Evolutionary conservation across 169 alveolate genomes (phyloP).

Genomic region (Babesia divergens): DNA sequence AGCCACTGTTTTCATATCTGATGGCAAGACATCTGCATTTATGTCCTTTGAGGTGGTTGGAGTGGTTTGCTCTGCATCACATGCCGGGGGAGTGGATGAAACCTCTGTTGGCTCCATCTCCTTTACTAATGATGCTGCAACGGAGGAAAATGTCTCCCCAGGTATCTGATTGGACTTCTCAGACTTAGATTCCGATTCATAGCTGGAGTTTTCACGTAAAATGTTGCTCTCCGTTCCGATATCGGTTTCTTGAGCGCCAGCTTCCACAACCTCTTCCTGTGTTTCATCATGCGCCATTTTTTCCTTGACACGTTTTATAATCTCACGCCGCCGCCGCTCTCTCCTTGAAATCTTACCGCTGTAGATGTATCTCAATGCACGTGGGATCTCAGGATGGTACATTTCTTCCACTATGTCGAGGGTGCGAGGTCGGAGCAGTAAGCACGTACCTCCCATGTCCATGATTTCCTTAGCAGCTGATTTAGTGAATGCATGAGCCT

Average conservation of each 20-base stretch:
- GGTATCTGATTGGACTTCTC: no score
- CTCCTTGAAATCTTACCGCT: slow-evolving; percentile 72
- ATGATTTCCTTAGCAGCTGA: slow-evolving; percentile 74
- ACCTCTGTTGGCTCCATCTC: no score
- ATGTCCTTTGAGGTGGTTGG: no score
- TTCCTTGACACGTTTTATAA: slow-evolving; percentile 19
- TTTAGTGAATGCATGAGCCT: slow-evolving; percentile 75
- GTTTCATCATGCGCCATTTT: slow-evolving; percentile 4
- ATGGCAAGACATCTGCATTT: no score
- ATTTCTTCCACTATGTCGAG: slow-evolving; percentile 73
- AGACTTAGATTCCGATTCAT: no score
- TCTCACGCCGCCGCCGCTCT: slow-evolving; percentile 56
- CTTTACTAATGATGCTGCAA: background rate
- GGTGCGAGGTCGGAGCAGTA: slow-evolving; percentile 69
- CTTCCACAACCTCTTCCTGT: background rate
- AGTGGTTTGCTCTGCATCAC: no score
- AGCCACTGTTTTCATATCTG: no score
- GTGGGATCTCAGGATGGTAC: slow-evolving; percentile 70
- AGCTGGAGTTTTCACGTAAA: no score
- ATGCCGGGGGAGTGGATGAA: no score
- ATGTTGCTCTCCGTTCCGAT: no score
- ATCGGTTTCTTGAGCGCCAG: no score
- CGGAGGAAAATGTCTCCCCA: background rate
- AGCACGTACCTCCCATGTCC: slow-evolving; percentile 71
- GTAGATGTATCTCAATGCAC: slow-evolving; percentile 71